phyloP scores from a whole-genome alignment of 1,139 yeast genomes.

The Debaryomyces fabryi region DNA sequence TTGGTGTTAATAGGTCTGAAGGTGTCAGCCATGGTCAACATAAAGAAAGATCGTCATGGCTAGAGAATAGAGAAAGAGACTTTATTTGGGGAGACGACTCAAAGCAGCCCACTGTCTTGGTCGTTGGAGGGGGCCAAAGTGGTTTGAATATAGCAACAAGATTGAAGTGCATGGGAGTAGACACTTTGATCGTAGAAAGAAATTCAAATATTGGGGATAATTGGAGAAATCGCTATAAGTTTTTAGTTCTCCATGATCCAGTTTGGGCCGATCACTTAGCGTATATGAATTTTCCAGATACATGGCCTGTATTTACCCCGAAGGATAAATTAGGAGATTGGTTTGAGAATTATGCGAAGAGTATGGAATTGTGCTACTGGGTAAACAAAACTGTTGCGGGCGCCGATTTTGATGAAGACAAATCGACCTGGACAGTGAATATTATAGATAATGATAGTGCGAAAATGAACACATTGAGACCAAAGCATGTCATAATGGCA shows the following conservation, averaged over 20 bases:
- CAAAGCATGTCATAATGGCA: slow-evolving; percentile 5
- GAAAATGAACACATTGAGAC: neutral
- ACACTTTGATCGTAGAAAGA: slow-evolving; percentile 37
- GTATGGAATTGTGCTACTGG: slow-evolving; percentile 42
- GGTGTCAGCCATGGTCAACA: slow-evolving; percentile 44
- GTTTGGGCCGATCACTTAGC: slow-evolving; percentile 44
- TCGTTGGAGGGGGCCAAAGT: slow-evolving; percentile 46
- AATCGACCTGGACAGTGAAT: slow-evolving; percentile 31
- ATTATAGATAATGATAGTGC: slow-evolving; percentile 24
- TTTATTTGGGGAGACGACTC: slow-evolving; percentile 23
- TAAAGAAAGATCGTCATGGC: slow-evolving; percentile 32
- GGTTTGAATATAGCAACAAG: slow-evolving; percentile 45
- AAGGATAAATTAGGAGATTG: slow-evolving; percentile 45
- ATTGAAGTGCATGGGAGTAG: slow-evolving; percentile 39
- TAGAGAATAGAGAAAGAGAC: slow-evolving; percentile 28
- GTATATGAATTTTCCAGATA: slow-evolving; percentile 37
- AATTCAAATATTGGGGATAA: slow-evolving; percentile 42
- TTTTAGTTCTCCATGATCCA: slow-evolving; percentile 46
- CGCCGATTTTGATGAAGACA: slow-evolving; percentile 30
- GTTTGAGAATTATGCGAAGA: slow-evolving; percentile 39
- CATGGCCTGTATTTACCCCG: slow-evolving; percentile 46
- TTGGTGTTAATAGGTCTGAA: slow-evolving; percentile 30
- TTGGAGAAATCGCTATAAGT: slow-evolving; percentile 47
- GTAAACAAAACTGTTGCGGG: neutral
- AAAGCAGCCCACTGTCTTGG: slow-evolving; percentile 39